Evolutionary conservation across 1,284 basidiomycete species (phyloP), one percentile per base, ranked within the genome.

Genomic region (Tausonia pullulans): DNA sequence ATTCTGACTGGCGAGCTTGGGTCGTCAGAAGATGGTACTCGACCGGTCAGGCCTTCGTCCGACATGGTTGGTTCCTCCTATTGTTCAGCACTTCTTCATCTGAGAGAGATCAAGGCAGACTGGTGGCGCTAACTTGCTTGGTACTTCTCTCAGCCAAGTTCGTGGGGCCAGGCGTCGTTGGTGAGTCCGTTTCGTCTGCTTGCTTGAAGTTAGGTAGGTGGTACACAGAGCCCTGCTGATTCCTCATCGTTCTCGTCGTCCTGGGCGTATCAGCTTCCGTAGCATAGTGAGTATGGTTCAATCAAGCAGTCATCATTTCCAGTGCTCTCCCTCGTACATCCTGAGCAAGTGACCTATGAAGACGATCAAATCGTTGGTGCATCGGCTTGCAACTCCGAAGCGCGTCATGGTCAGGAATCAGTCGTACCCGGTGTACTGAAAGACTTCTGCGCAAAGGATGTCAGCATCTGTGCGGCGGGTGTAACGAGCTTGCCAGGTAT

Each of bases 161-260:
- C 66, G 69, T 78, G 50, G 77, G 77, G 11, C 77, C 77, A 10
- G 77, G 77, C 4, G 69, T 78, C 54, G 75, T 78, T 44, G 74
- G 74, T 6, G 45, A 41, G 9, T 56, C 48, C 52, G 4, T 9
- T 11, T 10, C 40, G 59, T 49, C 16, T 16, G 46, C 16, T 16
- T 6, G 27, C n/a, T 2, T 41, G 54, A 27, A 27, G n/a, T n/a
- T n/a, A n/a, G n/a, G n/a, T n/a, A n/a, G n/a, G n/a, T 41, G 13
- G 54, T 56, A n/a, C 50, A n/a, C 39, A 10, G 14, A 43, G 49
- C 27, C 41, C 4, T 40, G 44, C 8, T 46, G 4, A 16, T 56
- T 48, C 44, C 16, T 49, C 51, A 52, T 43, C 46, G 27, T 40
- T 8, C 61, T 56, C 48, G 51, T 6, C 51, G 14, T 52, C 51